Percentiles rank a stretch among this genome's conserved stretches.
phyloP scores from a whole-genome alignment of 2,329 filamentous ascomycete genomes.

The Cordyceps sp. region DNA sequence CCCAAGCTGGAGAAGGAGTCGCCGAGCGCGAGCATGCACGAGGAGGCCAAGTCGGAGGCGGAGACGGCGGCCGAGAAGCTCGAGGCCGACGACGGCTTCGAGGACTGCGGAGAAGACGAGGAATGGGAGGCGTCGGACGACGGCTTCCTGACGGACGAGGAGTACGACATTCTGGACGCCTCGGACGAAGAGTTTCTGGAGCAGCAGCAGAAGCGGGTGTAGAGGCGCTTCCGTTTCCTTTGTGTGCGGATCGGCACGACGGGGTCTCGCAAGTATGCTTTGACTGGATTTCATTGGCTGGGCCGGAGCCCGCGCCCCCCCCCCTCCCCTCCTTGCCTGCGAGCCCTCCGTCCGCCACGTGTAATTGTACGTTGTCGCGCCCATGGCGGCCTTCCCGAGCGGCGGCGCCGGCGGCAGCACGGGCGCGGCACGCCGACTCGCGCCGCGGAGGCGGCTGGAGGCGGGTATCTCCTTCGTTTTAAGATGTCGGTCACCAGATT shows the following conservation, averaged over 20 bases:
- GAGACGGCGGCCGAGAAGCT: conserved; percentile 38
- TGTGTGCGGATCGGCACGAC: neutral
- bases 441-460: neutral
- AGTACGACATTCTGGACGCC: conserved; percentile 93
- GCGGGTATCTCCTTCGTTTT: conserved; percentile 1
- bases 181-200: conserved; percentile 71
- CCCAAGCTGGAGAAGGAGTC: conserved; percentile 93
- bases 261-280: conserved; percentile 1
- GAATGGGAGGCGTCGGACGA: conserved; percentile 49
- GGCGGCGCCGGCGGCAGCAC: neutral
- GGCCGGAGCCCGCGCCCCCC: neutral
- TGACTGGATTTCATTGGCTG: conserved; percentile 1
- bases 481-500: conserved; percentile 2
- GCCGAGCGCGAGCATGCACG: conserved; percentile 62
- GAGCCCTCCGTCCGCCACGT: neutral
- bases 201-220: conserved; percentile 31
- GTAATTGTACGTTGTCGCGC: conserved; percentile 2
- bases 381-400: too few relatives aligned
- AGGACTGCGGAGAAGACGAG: conserved; percentile 37
- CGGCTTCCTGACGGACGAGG: conserved; percentile 88
- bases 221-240: conserved; percentile 7
- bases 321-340: neutral
- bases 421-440: neutral
- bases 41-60: conserved; percentile 36
- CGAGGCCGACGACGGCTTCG: conserved; percentile 21